Evolutionary conservation across 345 rosid genomes (phyloP).

Genomic region (Reutealis trisperma): DNA sequence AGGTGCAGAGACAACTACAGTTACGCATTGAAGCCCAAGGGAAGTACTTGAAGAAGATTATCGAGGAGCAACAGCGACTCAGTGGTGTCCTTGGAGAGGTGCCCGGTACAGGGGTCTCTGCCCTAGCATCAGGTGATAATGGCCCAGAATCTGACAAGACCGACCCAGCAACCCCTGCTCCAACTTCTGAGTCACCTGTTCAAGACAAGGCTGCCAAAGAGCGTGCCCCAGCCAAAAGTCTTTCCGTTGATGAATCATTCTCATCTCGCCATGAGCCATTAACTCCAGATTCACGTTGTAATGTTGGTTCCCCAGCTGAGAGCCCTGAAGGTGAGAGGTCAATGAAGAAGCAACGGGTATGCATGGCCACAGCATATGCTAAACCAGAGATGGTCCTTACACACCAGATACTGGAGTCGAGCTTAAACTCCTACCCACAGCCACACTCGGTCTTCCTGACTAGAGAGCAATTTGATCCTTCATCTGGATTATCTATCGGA

Average conservation of each 20-base stretch:
- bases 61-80: constrained; percentile 93
- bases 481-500: constrained; percentile 48
- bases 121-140: constrained; percentile 46
- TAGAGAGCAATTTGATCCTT: constrained; percentile 52
- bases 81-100: constrained; percentile 69
- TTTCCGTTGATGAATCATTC: constrained; percentile 77
- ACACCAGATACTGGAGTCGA: constrained; percentile 78
- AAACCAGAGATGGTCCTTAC: constrained; percentile 55
- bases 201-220: constrained; percentile 72
- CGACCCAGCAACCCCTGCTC: constrained; percentile 89
- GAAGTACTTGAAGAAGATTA: constrained; percentile 95
- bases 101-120: constrained; percentile 43
- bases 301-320: constrained; percentile 53
- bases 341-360: constrained; percentile 66
- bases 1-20: constrained; percentile 99
- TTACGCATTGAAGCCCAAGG: constrained; percentile 98
- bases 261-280: constrained; percentile 80
- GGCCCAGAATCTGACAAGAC: constrained; percentile 64
- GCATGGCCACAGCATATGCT: constrained; percentile 37
- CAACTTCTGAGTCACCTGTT: constrained; percentile 74
- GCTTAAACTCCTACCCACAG: constrained; percentile 62
- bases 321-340: constrained; percentile 64
- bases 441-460: constrained; percentile 44
- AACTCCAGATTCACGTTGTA: constrained; percentile 87
- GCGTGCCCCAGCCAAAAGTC: constrained; percentile 62